These are phyloP conservation scores for Styphnolobium japonicum DNA, from an alignment of 306 rosid genomes.

Conservation along the genomic window DNA sequence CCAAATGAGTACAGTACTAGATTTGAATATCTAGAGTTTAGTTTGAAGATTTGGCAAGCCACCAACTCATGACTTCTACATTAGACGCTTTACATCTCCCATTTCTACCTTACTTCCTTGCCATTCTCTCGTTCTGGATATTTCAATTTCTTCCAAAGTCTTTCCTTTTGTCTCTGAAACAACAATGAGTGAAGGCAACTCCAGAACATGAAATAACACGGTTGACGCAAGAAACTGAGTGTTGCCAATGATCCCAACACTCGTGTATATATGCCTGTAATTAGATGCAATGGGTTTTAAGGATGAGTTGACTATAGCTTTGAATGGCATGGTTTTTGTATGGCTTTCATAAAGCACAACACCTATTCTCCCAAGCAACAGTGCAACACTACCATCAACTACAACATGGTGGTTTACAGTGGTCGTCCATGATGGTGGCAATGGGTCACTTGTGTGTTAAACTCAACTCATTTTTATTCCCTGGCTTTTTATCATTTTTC, in stretches of 20 bases:
- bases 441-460: too few species aligned
- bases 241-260: constrained; percentile 57
- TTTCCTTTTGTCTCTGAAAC: constrained; percentile 74
- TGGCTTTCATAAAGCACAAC: too few species aligned
- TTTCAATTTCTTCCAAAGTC: constrained; percentile 60
- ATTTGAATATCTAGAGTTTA: background rate
- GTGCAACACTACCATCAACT: too few species aligned
- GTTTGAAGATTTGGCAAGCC: constrained; percentile 7
- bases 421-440: too few species aligned
- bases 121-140: constrained; percentile 39
- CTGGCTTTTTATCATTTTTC: too few species aligned
- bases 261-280: constrained; percentile 65
- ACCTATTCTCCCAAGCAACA: too few species aligned
- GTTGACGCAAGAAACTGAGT: constrained; percentile 62
- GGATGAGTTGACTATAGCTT: too few species aligned
- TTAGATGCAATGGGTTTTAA: too few species aligned
- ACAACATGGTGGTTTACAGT: too few species aligned
- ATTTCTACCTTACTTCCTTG: constrained; percentile 45
- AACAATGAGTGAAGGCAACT: constrained; percentile 53
- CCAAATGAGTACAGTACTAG: background rate
- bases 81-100: constrained; percentile 53
- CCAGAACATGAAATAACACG: constrained; percentile 50
- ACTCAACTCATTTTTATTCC: too few species aligned
- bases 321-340: too few species aligned
- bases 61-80: constrained; percentile 40